Evolutionary conservation across 1,139 yeast genomes (phyloP).

Genomic region (Blastobotrys illinoisensis): DNA sequence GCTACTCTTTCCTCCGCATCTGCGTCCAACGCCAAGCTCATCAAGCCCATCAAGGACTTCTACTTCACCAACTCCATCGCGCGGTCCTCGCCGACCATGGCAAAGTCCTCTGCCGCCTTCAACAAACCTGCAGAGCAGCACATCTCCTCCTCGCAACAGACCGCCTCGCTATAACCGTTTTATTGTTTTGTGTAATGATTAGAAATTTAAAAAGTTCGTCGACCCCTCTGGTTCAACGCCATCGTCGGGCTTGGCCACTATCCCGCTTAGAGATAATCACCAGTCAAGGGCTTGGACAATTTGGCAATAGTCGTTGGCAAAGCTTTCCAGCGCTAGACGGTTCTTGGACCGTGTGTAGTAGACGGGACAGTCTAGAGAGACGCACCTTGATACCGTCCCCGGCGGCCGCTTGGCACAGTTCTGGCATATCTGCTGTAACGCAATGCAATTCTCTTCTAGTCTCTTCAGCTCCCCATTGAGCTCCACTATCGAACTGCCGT

Average conservation of each 20-base stretch:
- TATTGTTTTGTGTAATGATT: background rate
- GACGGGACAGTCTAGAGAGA: slow-evolving; percentile 42
- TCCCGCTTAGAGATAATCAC: too few species aligned
- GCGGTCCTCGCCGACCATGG: slow-evolving; percentile 87
- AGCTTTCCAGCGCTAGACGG: background rate
- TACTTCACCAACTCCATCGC: slow-evolving; percentile 87
- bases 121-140: slow-evolving; percentile 4
- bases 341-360: slow-evolving; percentile 34
- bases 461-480: slow-evolving; percentile 12
- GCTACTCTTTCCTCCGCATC: slow-evolving; percentile 37
- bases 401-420: slow-evolving; percentile 29
- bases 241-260: too few species aligned
- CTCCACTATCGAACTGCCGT: background rate
- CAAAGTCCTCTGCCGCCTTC: slow-evolving; percentile 52
- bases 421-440: slow-evolving; percentile 30
- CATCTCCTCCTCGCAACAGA: background rate
- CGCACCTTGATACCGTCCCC: slow-evolving; percentile 29
- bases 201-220: background rate
- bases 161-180: slow-evolving; percentile 3
- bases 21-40: slow-evolving; percentile 46
- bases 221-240: too few species aligned
- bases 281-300: background rate
- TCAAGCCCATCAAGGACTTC: slow-evolving; percentile 69
- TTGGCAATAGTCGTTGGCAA: background rate
- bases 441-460: slow-evolving; percentile 22